Evolutionary conservation across 371 early-diverging fungal genomes (phyloP).

Genomic region (Catenaria anguillulae): DNA sequence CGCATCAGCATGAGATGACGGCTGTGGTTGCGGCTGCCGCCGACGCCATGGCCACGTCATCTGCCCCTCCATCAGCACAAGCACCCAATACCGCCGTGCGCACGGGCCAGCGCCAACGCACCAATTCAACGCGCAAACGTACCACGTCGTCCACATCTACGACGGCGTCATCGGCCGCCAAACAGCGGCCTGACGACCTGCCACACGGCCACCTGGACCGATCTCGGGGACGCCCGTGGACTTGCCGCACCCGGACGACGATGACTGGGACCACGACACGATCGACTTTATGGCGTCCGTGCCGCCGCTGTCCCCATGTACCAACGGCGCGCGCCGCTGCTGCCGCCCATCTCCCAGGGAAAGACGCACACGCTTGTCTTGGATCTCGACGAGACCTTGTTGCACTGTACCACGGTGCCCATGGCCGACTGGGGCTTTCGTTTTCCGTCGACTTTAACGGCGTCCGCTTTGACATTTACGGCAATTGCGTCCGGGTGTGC

Average conservation of each 20-base stretch:
- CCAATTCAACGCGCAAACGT: too few species aligned
- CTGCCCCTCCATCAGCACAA: too few species aligned
- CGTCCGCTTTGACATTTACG: constrained; percentile 26
- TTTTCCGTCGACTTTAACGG: constrained; percentile 46
- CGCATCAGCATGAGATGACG: not conserved
- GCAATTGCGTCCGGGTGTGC: constrained; percentile 28
- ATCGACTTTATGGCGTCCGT: constrained; percentile 35
- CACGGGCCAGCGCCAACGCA: too few species aligned
- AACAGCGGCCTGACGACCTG: not conserved
- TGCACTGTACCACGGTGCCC: not conserved
- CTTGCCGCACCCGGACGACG: not conserved
- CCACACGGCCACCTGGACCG: not conserved
- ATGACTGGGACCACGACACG: constrained; percentile 20
- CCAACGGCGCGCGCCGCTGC: constrained; percentile 26
- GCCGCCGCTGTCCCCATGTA: constrained; percentile 36
- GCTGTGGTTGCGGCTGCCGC: too few species aligned
- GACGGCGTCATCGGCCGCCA: too few species aligned
- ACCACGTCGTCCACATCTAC: too few species aligned
- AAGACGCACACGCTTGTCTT: constrained; percentile 33
- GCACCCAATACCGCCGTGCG: too few species aligned
- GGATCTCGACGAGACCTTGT: constrained; percentile 55
- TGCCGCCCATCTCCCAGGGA: constrained; percentile 29
- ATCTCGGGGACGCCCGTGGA: not conserved
- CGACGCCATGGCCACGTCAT: too few species aligned
- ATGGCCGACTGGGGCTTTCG: constrained; percentile 24